A percentile compares a stretch with the other conserved stretches of the same genome.
Evolutionary conservation across 495 filamentous ascomycete species (phyloP).

Genomic region (Trichoderma orchidacearum): DNA sequence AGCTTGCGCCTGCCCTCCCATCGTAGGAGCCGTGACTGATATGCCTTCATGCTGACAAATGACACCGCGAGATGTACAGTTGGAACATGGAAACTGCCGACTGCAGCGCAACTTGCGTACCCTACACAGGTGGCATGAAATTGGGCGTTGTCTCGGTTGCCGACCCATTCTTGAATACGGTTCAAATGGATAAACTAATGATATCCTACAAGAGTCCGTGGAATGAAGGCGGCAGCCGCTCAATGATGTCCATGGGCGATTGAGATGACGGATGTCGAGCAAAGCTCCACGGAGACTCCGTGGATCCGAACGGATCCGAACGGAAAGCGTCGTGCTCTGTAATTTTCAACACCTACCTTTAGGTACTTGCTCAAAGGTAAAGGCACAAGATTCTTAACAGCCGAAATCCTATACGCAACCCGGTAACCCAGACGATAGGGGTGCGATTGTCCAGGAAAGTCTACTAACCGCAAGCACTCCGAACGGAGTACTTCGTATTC

Average conservation of each 20-base stretch:
- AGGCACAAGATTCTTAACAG: no score
- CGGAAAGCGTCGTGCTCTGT: no score
- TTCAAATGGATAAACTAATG: not conserved
- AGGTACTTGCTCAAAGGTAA: no score
- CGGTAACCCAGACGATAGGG: no score
- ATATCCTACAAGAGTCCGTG: not conserved
- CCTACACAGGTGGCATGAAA: constrained; percentile 9
- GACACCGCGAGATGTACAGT: constrained; percentile 14
- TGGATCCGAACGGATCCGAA: no score
- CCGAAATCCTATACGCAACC: no score
- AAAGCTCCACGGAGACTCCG: not conserved
- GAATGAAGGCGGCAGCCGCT: not conserved
- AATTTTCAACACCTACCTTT: no score
- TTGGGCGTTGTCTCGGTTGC: not conserved
- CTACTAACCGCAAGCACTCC: no score
- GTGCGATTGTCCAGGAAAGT: no score
- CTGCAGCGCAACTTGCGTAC: constrained; percentile 15
- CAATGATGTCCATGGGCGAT: not conserved
- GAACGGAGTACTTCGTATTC: no score
- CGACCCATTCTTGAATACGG: not conserved
- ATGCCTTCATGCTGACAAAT: constrained; percentile 8
- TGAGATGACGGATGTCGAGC: not conserved
- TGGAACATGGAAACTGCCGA: constrained; percentile 13
- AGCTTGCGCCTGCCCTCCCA: not conserved
- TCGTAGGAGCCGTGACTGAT: not conserved